Conservation (phyloP, 1,284 basidiomycete species). For the Rhodotorula glutinis region DNA sequence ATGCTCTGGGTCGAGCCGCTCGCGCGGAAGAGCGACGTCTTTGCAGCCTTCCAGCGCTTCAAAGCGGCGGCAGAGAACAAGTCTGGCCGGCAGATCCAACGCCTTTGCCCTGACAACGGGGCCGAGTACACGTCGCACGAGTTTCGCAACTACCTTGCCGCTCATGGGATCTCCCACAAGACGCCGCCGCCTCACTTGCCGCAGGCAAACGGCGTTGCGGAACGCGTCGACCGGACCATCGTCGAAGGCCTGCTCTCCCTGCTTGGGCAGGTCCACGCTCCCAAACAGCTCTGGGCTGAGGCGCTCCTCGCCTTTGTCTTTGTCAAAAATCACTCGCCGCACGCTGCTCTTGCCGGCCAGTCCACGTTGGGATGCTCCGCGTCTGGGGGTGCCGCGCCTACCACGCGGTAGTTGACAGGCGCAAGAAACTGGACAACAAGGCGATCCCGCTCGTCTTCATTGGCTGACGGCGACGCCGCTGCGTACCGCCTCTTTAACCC, state of each 20-base stretch:
- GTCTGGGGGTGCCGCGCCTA: slow-evolving; percentile 49
- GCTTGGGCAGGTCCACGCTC: slow-evolving; percentile 43
- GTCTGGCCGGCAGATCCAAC: slow-evolving; percentile 46
- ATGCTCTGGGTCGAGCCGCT: slow-evolving; percentile 43
- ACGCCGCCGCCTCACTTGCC: slow-evolving; percentile 50
- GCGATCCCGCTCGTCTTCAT: slow-evolving; percentile 1
- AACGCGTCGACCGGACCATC: slow-evolving; percentile 45
- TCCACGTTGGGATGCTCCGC: slow-evolving; percentile 45
- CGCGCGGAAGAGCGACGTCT: slow-evolving; percentile 48
- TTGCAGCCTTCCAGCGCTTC: slow-evolving; percentile 46
- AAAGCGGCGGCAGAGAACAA: slow-evolving; percentile 43
- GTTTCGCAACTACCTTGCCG: slow-evolving; percentile 44
- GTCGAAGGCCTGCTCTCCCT: slow-evolving; percentile 43
- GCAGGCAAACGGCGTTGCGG: slow-evolving; percentile 46
- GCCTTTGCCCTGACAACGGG: slow-evolving; percentile 47
- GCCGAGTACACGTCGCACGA: slow-evolving; percentile 43
- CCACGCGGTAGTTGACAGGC: slow-evolving; percentile 43
- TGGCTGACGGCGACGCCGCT: slow-evolving; percentile 1
- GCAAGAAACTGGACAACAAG: slow-evolving; percentile 4
- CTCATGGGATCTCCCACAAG: slow-evolving; percentile 45
- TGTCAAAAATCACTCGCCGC: slow-evolving; percentile 47
- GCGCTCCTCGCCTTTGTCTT: slow-evolving; percentile 45
- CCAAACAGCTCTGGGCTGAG: slow-evolving; percentile 48
- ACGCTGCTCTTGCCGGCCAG: slow-evolving; percentile 41
- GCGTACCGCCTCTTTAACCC: slow-evolving; percentile 12